Evolutionary conservation across 1,284 basidiomycete genomes (phyloP), one percentile per base, ranked within the genome.

Genomic region (Xanthoconium separans): DNA sequence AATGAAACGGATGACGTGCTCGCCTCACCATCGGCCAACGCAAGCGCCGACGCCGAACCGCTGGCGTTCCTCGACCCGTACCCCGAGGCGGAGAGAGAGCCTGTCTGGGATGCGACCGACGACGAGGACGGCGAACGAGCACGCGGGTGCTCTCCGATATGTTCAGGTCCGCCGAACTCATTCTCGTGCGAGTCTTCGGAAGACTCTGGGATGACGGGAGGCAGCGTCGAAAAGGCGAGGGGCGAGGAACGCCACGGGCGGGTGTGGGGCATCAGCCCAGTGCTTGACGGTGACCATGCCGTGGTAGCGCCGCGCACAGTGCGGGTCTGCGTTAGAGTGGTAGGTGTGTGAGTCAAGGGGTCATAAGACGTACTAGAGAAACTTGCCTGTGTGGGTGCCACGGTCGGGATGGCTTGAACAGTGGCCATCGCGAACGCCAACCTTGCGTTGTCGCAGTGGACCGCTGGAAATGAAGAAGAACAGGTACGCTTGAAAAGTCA

Each of bases 211-310:
- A 61, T 57, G 37, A 58, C 57, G 41, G 68, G 58, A 0, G 66
- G 66, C 4, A 65, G 51, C 0, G 56, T 68, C 9, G 68, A 68
- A 15, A 68, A 62, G 3, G 27, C 67, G 24, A 59, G 62, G 2
- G 66, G 66, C 0, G 66, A 68, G 9, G 66, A 68, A 12, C 66
- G 66, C 54, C 66, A 51, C 4, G 66, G 66, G 4, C 66, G 68
- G 12, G 69, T 54, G 9, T 58, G 53, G 6, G 27, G 27, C 30
- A 54, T 44, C 6, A 44, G 13, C 7, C 48, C 51, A 18, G 31
- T 50, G 37, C 30, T 49, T 15, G 61, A 40, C 13, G 62, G 51
- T 16, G 53, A 34, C 53, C 55, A 59, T 1, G 52, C 16, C 20
- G 56, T n/a, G 37, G 51, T 18, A n/a, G 52, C 34, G 36, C 64